These are phyloP conservation scores for Aspergillus felis DNA, from an alignment of 2,329 filamentous ascomycete genomes.

Conservation along the genomic window DNA sequence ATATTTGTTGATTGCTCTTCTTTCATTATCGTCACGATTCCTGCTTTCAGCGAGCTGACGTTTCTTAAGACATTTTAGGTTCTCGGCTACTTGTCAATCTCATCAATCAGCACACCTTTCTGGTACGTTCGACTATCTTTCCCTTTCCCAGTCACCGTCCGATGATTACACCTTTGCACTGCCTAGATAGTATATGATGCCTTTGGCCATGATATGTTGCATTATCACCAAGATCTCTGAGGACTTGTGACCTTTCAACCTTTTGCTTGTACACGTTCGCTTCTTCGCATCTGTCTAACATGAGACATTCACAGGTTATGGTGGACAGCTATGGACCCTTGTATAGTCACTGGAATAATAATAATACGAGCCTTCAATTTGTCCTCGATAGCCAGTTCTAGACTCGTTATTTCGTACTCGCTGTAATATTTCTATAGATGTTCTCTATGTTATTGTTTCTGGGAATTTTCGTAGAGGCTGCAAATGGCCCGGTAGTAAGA, in stretches of 20 bases:
- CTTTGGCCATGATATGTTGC: slow-evolving; percentile 53
- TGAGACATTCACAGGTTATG: slow-evolving; percentile 4
- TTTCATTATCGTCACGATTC: neutral
- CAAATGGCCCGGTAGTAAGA: neutral
- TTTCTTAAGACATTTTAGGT: slow-evolving; percentile 17
- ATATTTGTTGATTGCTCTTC: slow-evolving; percentile 39
- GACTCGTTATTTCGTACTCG: neutral
- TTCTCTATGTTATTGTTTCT: neutral
- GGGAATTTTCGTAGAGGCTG: neutral
- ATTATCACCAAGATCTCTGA: slow-evolving; percentile 68
- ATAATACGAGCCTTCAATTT: neutral
- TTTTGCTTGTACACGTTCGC: slow-evolving; percentile 2
- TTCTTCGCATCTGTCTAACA: slow-evolving; percentile 18
- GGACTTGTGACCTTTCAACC: slow-evolving; percentile 33
- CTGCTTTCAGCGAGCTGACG: slow-evolving; percentile 18
- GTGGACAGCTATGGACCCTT: neutral
- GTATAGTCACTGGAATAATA: neutral
- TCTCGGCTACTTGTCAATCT: neutral
- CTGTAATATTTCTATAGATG: neutral
- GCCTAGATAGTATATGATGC: slow-evolving; percentile 68
- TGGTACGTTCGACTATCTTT: slow-evolving; percentile 23
- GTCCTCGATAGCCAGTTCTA: neutral
- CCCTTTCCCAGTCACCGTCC: slow-evolving; percentile 37
- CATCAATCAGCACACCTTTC: neutral
- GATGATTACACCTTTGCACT: slow-evolving; percentile 61